Percentiles rank a stretch among this genome's conserved stretches.
phyloP scores from a whole-genome alignment of 2,329 filamentous ascomycete genomes.

The Claviceps capensis region DNA sequence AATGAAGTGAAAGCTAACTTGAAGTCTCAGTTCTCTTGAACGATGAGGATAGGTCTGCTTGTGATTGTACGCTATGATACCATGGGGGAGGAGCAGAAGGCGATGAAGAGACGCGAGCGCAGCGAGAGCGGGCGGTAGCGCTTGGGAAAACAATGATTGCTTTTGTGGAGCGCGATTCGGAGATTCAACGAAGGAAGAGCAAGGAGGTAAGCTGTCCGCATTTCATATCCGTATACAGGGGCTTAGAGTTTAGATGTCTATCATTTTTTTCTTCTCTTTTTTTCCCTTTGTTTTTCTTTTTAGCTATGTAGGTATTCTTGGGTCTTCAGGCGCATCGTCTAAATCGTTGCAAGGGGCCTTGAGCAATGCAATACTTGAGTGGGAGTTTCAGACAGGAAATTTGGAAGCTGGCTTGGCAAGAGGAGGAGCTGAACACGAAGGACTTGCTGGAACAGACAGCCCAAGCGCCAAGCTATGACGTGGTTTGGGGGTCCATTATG shows the following conservation, averaged over 20 bases:
- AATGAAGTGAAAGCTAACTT: not conserved
- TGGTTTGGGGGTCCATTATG: too few relatives aligned
- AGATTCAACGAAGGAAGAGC: not conserved
- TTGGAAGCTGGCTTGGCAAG: too few relatives aligned
- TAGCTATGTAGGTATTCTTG: too few relatives aligned
- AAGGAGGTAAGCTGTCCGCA: too few relatives aligned
- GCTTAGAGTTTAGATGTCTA: not conserved
- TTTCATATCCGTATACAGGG: too few relatives aligned
- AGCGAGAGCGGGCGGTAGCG: not conserved
- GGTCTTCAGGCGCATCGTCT: too few relatives aligned
- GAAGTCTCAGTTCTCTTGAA: conserved; percentile 1
- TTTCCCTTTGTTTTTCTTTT: not conserved
- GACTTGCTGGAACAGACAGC: too few relatives aligned
- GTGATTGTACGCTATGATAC: conserved; percentile 1
- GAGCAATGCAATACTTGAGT: too few relatives aligned
- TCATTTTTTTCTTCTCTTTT: not conserved
- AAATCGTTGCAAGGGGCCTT: too few relatives aligned
- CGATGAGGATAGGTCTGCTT: not conserved
- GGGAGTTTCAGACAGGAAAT: too few relatives aligned
- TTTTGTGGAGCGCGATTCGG: not conserved
- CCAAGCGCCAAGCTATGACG: too few relatives aligned
- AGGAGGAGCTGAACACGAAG: too few relatives aligned
- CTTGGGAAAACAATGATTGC: not conserved
- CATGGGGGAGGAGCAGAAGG: not conserved
- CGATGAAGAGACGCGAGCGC: not conserved